Conservation (phyloP, 2,329 filamentous ascomycete genomes). For the Stemphylium lycopersici region DNA sequence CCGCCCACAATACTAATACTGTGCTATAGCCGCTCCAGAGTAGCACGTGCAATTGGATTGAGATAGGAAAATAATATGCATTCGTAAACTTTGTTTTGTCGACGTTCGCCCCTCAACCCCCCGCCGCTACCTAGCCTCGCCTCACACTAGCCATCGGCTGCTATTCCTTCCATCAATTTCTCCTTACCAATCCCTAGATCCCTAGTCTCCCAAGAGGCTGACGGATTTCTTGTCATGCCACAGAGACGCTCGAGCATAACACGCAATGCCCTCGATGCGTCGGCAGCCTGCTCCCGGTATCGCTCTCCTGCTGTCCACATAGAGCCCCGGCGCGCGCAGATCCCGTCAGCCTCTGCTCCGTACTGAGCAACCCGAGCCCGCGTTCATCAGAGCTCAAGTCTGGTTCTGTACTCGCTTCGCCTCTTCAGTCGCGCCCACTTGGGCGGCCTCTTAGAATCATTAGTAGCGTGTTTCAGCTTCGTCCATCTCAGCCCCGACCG, state of each 20-base stretch:
- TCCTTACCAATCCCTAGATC: conserved; percentile 1
- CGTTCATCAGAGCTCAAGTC: background rate
- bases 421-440: conserved; percentile 7
- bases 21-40: too few relatives aligned
- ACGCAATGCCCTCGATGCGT: conserved; percentile 9
- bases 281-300: conserved; percentile 4
- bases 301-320: background rate
- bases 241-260: conserved; percentile 6
- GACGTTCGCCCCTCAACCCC: conserved; percentile 1
- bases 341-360: conserved; percentile 10
- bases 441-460: conserved; percentile 13
- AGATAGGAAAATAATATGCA: too few relatives aligned
- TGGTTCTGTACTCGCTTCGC: background rate
- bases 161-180: conserved; percentile 2
- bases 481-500: conserved; percentile 15
- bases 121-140: conserved; percentile 1
- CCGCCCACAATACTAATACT: too few relatives aligned
- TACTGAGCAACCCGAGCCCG: background rate
- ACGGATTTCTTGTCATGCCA: conserved; percentile 3
- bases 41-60: too few relatives aligned
- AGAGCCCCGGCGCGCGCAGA: background rate
- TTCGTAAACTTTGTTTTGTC: conserved; percentile 1
- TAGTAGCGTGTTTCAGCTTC: conserved; percentile 30
- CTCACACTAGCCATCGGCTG: conserved; percentile 7
- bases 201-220: conserved; percentile 6